Evolutionary conservation across 2,329 filamentous ascomycete genomes (phyloP), one percentile per base, ranked within the genome.

Genomic region (Cercospora beticola): DNA sequence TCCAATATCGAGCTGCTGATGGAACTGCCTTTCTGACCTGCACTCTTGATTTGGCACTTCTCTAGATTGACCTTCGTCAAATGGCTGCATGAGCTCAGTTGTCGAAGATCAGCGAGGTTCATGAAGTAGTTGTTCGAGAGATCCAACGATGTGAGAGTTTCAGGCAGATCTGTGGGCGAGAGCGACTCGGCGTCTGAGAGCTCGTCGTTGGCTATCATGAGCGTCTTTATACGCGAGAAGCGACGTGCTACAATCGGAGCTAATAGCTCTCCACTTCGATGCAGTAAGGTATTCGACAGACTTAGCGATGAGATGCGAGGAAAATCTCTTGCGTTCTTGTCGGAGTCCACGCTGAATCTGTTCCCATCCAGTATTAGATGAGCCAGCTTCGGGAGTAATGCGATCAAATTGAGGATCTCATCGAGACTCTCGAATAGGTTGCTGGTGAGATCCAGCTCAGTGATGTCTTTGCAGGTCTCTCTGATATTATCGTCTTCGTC

Each of bases 401-500:
- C 82, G 77, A 92, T 95, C 46, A 98, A 91, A 2, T 86, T 83
- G 18, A 88, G 85, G 9, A 97, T 85, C 26, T 91, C 87, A 2
- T 81, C 81, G 78, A 94, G 86, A 10, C 81, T 82, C 65, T 89
- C 88, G 74, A 98, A 89, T 36, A 97, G 79, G 78, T 97, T 98
- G 62, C 92, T 87, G 76, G 93, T 93, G 52, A 99, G 79, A 77
- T 97, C 94, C 57, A 98, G 83, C 76, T 97, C 92, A 1, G 86
- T 83, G 52, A 88, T 85, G 63, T 86, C 87, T 0, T 86, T 85
- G 75, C 86, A 89, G 2, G 83, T 82, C 18, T 80, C 76, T 33
- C 76, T 78, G 63, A 97, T 89, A 74, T 88, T 81, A 10, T 73
- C 64, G 12, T 64, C 63, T 3, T 76, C 74, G 23, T 73, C 66